Percentiles rank a stretch among this genome's conserved stretches.
These are phyloP conservation scores for Aspergillus ochraceus DNA, from an alignment of 2,329 filamentous ascomycete species.

Conservation along the genomic window DNA sequence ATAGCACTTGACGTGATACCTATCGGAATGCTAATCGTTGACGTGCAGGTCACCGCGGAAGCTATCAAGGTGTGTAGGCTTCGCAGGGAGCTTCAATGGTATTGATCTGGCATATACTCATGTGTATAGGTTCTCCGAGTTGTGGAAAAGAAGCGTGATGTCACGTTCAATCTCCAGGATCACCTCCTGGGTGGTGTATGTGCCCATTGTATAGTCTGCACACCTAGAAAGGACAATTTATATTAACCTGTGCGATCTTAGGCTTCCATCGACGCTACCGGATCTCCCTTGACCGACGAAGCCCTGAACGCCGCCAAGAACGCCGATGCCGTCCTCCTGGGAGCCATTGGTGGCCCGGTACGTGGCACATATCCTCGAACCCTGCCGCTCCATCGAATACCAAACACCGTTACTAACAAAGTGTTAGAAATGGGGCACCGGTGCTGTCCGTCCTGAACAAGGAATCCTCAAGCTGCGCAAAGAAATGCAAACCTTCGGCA, in stretches of 20 bases:
- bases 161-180: constrained; percentile 86
- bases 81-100: neutral
- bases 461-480: constrained; percentile 88
- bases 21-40: neutral
- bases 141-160: constrained; percentile 69
- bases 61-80: constrained; percentile 70
- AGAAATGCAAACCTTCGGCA: constrained; percentile 90
- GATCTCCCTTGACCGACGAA: constrained; percentile 75
- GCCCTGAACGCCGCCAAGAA: constrained; percentile 79
- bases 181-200: constrained; percentile 89
- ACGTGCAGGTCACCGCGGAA: constrained; percentile 71
- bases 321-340: constrained; percentile 87
- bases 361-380: constrained; percentile 19
- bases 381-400: neutral
- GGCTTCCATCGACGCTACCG: constrained; percentile 85
- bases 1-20: neutral
- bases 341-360: constrained; percentile 89
- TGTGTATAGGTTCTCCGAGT: constrained; percentile 68
- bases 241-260: constrained; percentile 37
- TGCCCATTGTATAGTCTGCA: constrained; percentile 23
- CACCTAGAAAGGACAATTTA: neutral
- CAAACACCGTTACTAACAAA: constrained; percentile 5
- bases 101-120: neutral
- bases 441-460: constrained; percentile 84
- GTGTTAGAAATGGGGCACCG: constrained; percentile 81